Evolutionary conservation across 306 rosid genomes (phyloP).

Genomic region (Hippophae gyantsensis): DNA sequence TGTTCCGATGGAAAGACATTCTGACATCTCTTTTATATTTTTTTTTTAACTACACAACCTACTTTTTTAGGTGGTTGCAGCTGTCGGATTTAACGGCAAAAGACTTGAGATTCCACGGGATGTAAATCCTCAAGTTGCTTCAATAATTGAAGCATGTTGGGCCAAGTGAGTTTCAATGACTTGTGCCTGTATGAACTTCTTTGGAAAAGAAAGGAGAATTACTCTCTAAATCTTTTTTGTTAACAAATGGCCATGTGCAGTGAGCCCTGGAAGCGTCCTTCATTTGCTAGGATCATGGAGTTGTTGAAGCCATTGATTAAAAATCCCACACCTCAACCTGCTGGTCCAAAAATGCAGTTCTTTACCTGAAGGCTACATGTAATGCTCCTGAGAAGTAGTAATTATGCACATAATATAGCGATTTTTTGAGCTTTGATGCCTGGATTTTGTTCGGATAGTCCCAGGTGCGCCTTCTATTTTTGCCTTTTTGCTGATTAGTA

Average conservation of each 20-base stretch:
- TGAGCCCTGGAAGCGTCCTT: conserved; percentile 94
- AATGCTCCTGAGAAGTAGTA: conserved; percentile 23
- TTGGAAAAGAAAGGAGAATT: neutral
- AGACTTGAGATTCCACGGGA: conserved; percentile 87
- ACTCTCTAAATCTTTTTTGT: conserved; percentile 1
- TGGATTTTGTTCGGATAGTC: conserved; percentile 34
- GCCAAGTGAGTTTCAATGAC: conserved; percentile 59
- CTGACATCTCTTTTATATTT: no score
- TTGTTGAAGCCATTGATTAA: conserved; percentile 71
- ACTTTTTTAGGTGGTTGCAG: conserved; percentile 74
- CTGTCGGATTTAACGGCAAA: conserved; percentile 80
- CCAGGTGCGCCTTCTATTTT: conserved; percentile 38
- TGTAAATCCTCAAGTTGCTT: conserved; percentile 70
- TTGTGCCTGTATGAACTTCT: neutral
- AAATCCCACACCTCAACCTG: conserved; percentile 59
- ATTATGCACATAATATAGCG: conserved; percentile 47
- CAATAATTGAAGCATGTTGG: conserved; percentile 89
- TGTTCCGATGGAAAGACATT: conserved; percentile 2
- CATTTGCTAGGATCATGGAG: conserved; percentile 82
- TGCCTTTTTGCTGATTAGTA: neutral
- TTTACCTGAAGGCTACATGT: conserved; percentile 38
- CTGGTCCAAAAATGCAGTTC: conserved; percentile 43
- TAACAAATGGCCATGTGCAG: conserved; percentile 41
- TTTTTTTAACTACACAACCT: neutral
- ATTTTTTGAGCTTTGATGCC: conserved; percentile 41